These are phyloP conservation scores for Botrytis aclada DNA, from an alignment of 2,329 filamentous ascomycete genomes.

Conservation along the genomic window DNA sequence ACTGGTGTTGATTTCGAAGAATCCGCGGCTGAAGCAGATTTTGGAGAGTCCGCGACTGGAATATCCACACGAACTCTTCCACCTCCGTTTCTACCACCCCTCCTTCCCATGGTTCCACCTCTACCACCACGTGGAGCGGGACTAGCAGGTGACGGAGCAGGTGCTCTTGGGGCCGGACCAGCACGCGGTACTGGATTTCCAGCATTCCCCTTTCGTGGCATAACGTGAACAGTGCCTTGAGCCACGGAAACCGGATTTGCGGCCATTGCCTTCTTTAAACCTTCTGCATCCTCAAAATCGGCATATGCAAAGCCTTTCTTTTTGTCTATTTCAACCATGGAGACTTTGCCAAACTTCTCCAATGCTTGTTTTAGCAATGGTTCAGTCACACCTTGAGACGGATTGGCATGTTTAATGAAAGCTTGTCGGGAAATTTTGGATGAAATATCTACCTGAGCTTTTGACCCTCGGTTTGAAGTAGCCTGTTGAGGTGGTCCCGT, in stretches of 20 bases:
- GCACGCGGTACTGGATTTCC: constrained; percentile 79
- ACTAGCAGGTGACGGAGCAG: constrained; percentile 23
- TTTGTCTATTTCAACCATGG: constrained; percentile 86
- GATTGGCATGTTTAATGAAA: constrained; percentile 80
- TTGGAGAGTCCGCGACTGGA: constrained; percentile 23
- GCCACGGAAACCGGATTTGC: constrained; percentile 80
- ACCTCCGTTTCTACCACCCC: constrained; percentile 30
- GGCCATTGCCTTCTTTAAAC: constrained; percentile 73
- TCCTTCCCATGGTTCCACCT: constrained; percentile 28
- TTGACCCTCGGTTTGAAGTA: constrained; percentile 34
- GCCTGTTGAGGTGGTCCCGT: constrained; percentile 26
- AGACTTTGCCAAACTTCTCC: constrained; percentile 68
- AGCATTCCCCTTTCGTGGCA: constrained; percentile 81
- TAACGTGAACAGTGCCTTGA: constrained; percentile 80
- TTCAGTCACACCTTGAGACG: constrained; percentile 89
- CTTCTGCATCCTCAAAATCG: constrained; percentile 73
- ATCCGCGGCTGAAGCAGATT: constrained; percentile 17
- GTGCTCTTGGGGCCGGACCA: constrained; percentile 53
- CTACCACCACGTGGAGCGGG: constrained; percentile 27
- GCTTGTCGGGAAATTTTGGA: constrained; percentile 58
- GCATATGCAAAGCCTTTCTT: constrained; percentile 94
- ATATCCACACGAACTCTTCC: constrained; percentile 25
- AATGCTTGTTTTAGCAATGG: constrained; percentile 72
- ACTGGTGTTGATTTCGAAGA: background rate
- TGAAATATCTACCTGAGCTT: constrained; percentile 29